Evolutionary conservation across 192 early-diverging fungal species (phyloP).

Genomic region (Backusella sp.): DNA sequence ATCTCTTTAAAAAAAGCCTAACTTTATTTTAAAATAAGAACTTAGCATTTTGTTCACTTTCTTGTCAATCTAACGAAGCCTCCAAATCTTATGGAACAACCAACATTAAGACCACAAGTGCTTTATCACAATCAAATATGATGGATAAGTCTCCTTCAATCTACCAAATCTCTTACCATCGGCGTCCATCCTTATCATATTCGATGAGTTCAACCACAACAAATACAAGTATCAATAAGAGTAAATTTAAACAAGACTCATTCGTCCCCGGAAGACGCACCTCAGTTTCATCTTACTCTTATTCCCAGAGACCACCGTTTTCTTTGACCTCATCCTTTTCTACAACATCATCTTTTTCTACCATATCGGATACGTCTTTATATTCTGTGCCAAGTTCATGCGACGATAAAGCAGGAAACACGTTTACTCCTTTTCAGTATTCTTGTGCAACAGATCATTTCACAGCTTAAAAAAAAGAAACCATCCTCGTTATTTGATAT

Average conservation of each 20-base stretch:
- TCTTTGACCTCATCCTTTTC: constrained; percentile 8
- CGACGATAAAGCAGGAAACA: constrained; percentile 11
- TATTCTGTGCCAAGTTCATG: constrained; percentile 14
- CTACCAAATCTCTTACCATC: constrained; percentile 17
- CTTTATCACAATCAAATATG: background rate
- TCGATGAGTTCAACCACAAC: background rate
- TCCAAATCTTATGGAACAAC: constrained; percentile 1
- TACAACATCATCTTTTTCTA: constrained; percentile 8
- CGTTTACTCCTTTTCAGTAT: constrained; percentile 4
- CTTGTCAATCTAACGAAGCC: constrained; percentile 13
- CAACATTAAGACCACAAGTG: background rate
- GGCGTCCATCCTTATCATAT: constrained; percentile 16
- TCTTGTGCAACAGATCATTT: background rate
- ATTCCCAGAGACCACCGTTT: background rate
- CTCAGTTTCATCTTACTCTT: constrained; percentile 1
- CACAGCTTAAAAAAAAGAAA: background rate
- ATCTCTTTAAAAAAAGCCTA: background rate
- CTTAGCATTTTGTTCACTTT: constrained; percentile 13
- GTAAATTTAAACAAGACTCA: background rate
- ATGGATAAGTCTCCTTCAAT: background rate
- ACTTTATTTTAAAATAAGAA: constrained; percentile 6
- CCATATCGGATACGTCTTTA: background rate
- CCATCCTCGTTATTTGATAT: background rate
- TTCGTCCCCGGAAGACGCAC: background rate
- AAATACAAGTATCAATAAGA: background rate